phyloP scores from a whole-genome alignment of 305 asterid species.

The Solanum hybrid region DNA sequence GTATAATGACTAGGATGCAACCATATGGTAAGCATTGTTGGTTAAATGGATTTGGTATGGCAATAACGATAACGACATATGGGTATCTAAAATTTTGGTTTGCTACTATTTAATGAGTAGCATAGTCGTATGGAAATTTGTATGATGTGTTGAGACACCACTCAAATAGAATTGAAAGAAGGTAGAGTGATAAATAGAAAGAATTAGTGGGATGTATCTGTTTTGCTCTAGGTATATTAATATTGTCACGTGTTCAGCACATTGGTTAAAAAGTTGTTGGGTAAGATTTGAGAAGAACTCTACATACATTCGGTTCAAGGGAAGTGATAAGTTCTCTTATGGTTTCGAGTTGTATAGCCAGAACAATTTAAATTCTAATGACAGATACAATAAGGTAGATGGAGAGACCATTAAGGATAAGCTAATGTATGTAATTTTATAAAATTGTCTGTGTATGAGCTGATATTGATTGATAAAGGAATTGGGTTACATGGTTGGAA shows the following conservation, averaged over 20 bases:
- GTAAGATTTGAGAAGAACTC: neutral
- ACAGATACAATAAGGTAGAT: neutral
- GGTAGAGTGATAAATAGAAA: neutral
- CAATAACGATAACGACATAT: neutral
- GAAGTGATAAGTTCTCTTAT: neutral
- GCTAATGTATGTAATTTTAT: neutral
- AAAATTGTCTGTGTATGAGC: neutral
- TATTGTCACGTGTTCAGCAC: neutral
- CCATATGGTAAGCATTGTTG: neutral
- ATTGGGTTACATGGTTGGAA: neutral
- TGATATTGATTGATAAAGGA: neutral
- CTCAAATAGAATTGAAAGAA: neutral
- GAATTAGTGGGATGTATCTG: neutral
- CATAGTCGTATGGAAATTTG: neutral
- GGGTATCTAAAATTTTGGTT: neutral
- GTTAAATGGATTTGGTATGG: neutral
- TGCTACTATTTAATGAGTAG: no score
- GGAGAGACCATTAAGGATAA: neutral
- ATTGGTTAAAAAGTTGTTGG: neutral
- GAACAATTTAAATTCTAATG: neutral
- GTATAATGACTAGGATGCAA: neutral
- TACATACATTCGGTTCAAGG: neutral
- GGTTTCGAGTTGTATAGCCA: neutral
- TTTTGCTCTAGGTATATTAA: neutral
- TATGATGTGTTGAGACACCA: neutral